Evolutionary conservation across 169 alveolate species (phyloP), one percentile per base, ranked within the genome.

Genomic region (Cystoisospora suis): DNA sequence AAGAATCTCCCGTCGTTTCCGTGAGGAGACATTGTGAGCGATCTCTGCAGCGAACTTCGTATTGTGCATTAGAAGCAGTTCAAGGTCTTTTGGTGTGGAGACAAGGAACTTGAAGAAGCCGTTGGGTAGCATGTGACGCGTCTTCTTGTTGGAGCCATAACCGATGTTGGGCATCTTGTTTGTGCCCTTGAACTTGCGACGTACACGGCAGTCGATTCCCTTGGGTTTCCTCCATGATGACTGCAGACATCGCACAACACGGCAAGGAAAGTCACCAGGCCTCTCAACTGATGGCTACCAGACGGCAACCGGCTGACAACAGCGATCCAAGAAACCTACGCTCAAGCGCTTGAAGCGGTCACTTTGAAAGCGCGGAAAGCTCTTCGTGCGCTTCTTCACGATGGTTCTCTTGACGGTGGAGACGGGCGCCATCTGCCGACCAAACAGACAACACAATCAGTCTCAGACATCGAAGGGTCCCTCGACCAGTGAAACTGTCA

Each of bases 151-250:
- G 79, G 99, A 97, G 70, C 99, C 99, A 93, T 98, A 98, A 53
- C 99, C 99, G 93, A 98, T 97, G 95, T 96, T 97, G 90, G 99
- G 99, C 96, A 96, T 96, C 58, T 96, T 94, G 89, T 95, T 97
- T 86, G 98, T 96, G 89, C 99, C 99, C 95, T 96, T 97, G 97
- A 97, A 98, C 92, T 97, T 96, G 85, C 99, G 96, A 91, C 99
- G 98, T 61, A 97, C 99, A 81, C 99, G 97, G 80, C 98, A 96
- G 93, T 98, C 99, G 77, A 98, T 98, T 95, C 99, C 99, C 96
- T 97, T 97, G 86, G 99, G 99, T 95, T 98, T 97, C 94, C 99
- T 97, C 99, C 99, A 98, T 89, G 96, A 95, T 40, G 95, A 94
- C 97, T 95, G 88, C 90, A 81, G 69, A 46, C 34, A 61, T 17